These are phyloP conservation scores for Protomyces lactucae-debilis DNA, from an alignment of 1,139 yeast species.

Conservation along the genomic window DNA sequence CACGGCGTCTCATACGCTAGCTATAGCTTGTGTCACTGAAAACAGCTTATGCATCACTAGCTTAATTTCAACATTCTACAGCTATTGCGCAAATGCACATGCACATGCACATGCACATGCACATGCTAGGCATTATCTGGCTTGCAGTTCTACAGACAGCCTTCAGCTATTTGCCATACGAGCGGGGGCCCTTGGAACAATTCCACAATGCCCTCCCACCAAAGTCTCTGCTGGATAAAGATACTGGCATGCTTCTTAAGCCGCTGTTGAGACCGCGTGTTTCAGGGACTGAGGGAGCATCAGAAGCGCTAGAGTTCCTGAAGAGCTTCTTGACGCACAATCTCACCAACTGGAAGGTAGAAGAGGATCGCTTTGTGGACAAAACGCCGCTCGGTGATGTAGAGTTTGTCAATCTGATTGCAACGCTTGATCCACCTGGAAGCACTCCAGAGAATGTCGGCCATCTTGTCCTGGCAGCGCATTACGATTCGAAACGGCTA, in stretches of 20 bases:
- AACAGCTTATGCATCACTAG: no score
- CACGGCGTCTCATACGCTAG: no score
- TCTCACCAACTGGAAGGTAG: constrained; percentile 41
- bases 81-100: no score
- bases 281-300: constrained; percentile 45
- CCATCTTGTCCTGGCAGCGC: constrained; percentile 50
- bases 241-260: constrained; percentile 32
- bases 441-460: constrained; percentile 34
- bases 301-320: constrained; percentile 33
- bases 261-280: constrained; percentile 42
- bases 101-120: no score
- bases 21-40: no score
- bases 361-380: constrained; percentile 44
- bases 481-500: constrained; percentile 49
- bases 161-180: neutral
- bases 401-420: constrained; percentile 48
- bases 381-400: constrained; percentile 40
- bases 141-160: neutral
- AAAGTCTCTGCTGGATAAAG: constrained; percentile 27
- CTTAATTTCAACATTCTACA: no score
- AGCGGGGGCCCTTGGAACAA: neutral
- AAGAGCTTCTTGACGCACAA: constrained; percentile 35
- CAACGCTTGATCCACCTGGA: constrained; percentile 37
- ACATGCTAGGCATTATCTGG: no score
- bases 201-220: constrained; percentile 24